Conservation (phyloP, 2,329 filamentous ascomycete genomes). For the Aspergillus phoenicis region DNA sequence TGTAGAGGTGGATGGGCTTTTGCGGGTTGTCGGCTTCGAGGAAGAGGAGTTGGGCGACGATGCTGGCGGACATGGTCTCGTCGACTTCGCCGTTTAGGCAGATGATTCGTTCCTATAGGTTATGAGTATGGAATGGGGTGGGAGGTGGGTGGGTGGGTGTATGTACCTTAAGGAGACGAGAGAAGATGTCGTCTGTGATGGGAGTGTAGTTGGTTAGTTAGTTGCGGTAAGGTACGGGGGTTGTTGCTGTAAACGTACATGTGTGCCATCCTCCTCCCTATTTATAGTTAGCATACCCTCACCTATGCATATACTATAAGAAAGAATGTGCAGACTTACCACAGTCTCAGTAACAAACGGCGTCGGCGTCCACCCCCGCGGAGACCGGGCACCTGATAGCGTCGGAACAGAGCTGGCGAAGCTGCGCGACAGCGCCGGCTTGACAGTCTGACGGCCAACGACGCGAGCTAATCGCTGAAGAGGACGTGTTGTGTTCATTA, state of each 20-base stretch:
- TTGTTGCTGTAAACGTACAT: conserved; percentile 57
- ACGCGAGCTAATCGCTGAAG: conserved; percentile 29
- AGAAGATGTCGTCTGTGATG: conserved; percentile 74
- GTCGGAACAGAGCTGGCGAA: conserved; percentile 34
- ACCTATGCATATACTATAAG: no score
- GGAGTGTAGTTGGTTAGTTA: conserved; percentile 15
- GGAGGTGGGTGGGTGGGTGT: no score
- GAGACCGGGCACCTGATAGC: conserved; percentile 31
- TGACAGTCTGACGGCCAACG: conserved; percentile 12
- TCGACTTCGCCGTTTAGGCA: conserved; percentile 91
- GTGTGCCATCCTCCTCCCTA: conserved; percentile 77
- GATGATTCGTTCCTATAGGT: conserved; percentile 80
- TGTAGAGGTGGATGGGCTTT: conserved; percentile 96
- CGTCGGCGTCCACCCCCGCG: conserved; percentile 53
- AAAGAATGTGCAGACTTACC: conserved; percentile 42
- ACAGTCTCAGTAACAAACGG: conserved; percentile 59
- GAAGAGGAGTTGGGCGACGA: conserved; percentile 94
- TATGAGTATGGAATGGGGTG: conserved; percentile 45
- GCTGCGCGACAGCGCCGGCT: conserved; percentile 25
- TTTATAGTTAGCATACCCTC: background rate
- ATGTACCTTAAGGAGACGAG: conserved; percentile 70
- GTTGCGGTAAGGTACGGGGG: conserved; percentile 4
- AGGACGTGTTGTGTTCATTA: conserved; percentile 28
- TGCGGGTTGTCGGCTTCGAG: conserved; percentile 95
- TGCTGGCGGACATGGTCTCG: conserved; percentile 85